Evolutionary conservation across 345 rosid genomes (phyloP).

Genomic region (Draba incana): DNA sequence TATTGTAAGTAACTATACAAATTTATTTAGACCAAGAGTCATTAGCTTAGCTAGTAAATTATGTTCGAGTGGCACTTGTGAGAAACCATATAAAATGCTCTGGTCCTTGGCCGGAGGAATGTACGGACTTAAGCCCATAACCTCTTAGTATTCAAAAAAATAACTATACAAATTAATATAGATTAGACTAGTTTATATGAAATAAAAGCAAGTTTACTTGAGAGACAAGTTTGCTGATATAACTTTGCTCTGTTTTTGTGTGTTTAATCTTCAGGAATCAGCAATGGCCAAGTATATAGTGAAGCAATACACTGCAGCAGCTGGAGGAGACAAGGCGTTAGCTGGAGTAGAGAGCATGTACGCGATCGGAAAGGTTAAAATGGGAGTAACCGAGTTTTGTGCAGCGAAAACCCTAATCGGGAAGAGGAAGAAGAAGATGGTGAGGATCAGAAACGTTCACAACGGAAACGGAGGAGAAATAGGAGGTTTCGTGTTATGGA

Average conservation of each 20-base stretch:
- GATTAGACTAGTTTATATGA: background rate
- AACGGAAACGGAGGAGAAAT: constrained; percentile 61
- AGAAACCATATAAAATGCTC: too few species aligned
- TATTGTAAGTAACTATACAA: constrained; percentile 32
- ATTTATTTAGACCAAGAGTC: too few species aligned
- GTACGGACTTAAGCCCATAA: too few species aligned
- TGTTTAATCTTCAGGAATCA: constrained; percentile 35
- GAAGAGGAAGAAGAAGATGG: constrained; percentile 46
- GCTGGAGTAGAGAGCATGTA: constrained; percentile 42
- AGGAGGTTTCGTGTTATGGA: constrained; percentile 96
- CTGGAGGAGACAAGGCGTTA: constrained; percentile 40
- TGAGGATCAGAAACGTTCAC: constrained; percentile 52
- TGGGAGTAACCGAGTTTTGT: constrained; percentile 44
- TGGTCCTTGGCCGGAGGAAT: too few species aligned
- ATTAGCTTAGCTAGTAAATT: too few species aligned
- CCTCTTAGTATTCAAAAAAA: too few species aligned
- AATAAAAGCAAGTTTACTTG: background rate
- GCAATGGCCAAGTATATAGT: constrained; percentile 49
- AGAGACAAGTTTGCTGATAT: constrained; percentile 27
- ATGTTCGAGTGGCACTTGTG: too few species aligned
- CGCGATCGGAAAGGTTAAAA: constrained; percentile 49
- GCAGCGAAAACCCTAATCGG: constrained; percentile 38
- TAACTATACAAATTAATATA: too few species aligned
- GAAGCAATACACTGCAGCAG: constrained; percentile 46
- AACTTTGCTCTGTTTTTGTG: constrained; percentile 20